Evolutionary conservation across 2,329 filamentous ascomycete genomes (phyloP).

Genomic region (Epichloe sp.): DNA sequence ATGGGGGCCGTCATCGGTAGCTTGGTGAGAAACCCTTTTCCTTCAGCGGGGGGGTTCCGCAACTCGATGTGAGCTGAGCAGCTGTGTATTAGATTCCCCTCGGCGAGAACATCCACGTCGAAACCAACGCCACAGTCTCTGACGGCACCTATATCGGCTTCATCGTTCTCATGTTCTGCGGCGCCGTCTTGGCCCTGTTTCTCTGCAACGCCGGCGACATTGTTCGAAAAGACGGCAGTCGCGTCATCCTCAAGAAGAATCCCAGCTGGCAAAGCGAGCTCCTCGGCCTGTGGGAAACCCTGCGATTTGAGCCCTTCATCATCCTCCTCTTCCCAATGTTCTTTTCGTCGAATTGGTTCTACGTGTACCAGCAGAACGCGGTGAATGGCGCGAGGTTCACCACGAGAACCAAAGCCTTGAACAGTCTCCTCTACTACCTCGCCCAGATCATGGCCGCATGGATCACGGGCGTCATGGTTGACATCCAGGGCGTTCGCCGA

Average conservation of each 20-base stretch:
- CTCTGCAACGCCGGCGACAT: constrained; percentile 62
- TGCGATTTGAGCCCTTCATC: constrained; percentile 59
- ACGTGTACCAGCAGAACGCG: constrained; percentile 45
- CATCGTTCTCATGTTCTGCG: constrained; percentile 66
- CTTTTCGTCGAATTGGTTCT: constrained; percentile 42
- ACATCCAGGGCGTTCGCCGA: constrained; percentile 67
- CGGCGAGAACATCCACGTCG: constrained; percentile 52
- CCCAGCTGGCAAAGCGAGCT: constrained; percentile 76
- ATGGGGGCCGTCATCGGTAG: constrained; percentile 78
- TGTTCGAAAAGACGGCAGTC: constrained; percentile 62
- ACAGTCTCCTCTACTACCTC: constrained; percentile 41
- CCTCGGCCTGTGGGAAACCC: constrained; percentile 59
- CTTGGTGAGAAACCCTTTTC: constrained; percentile 22
- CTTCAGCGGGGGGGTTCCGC: too few species aligned
- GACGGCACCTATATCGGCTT: constrained; percentile 85
- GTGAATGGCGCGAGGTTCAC: constrained; percentile 43
- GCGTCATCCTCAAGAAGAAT: constrained; percentile 81
- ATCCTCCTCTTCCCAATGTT: constrained; percentile 44
- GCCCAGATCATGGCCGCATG: constrained; percentile 42
- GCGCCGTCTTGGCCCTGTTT: constrained; percentile 54
- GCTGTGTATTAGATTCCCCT: constrained; percentile 40
- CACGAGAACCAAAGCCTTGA: constrained; percentile 40
- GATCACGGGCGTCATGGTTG: constrained; percentile 31
- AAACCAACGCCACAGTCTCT: constrained; percentile 33
- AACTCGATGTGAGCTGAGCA: too few species aligned